Base-by-base conservation (phyloP, 2,329 filamentous ascomycete genomes). In the Fusarium sp. region DNA sequence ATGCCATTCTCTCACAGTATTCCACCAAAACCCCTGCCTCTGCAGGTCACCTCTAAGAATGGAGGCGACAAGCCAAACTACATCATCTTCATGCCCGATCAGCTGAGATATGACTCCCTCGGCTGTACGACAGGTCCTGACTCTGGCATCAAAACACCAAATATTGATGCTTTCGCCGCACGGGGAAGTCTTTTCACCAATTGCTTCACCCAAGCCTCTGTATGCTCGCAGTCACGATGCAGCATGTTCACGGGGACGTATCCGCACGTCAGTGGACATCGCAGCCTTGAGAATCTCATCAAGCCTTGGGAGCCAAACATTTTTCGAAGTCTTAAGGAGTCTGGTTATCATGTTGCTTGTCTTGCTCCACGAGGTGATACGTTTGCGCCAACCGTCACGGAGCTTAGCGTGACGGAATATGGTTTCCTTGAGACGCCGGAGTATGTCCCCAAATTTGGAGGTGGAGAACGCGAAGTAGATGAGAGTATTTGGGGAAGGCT, bases 261-360 rank as follows among this genome's bases (percentile, higher is more conserved):
- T 58, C 84, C 84, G 0, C 85, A 87, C 61, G 84, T 87, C 16
- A 81, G 77, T 24, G 85, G 86, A 1, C 85, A 87, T 72, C 82
- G 86, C 29, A 84, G 79, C 27, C 82, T 87, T 6, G 80, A 87
- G 20, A 86, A 86, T 40, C 79, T 87, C 10, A 83, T 87, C 71
- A 87, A 87, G 69, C 85, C 85, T 1, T 85, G 84, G 84, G 85
- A 87, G 69, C 84, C 84, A 2, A 87, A 87, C 57, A 60, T 87
- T 2, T 85, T 87, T 67, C 82, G 84, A 9, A 81, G 77, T 3
- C 67, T 87, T 14, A 85, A 84, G 59, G 84, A 86, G 45, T 72
- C 75, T 0, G 85, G 85, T 0, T 87, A 87, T 61, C 85, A 87
- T 58, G 81, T 87, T 10, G 85, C 85, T 0, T 87, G 82, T 42